These are phyloP conservation scores for Monascus purpureus DNA, from an alignment of 495 filamentous ascomycete genomes.

Conservation along the genomic window DNA sequence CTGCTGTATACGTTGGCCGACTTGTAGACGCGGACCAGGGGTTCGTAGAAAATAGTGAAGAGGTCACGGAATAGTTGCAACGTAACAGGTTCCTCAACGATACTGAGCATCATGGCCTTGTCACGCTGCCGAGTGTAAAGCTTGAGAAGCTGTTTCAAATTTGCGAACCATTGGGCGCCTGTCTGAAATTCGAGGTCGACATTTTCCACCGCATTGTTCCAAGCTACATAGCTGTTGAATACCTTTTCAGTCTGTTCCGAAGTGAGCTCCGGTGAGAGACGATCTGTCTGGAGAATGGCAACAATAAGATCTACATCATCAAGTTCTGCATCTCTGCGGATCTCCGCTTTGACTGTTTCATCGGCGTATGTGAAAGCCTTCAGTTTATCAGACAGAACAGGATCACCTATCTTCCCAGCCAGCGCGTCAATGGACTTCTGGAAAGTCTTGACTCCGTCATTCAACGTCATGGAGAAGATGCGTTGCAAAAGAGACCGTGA, in stretches of 20 bases:
- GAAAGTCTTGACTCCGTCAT: constrained; percentile 74
- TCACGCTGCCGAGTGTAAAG: constrained; percentile 82
- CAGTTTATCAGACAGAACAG: constrained; percentile 67
- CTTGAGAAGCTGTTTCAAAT: constrained; percentile 91
- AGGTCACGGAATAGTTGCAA: constrained; percentile 88
- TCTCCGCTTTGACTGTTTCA: constrained; percentile 55
- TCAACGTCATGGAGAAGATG: constrained; percentile 80
- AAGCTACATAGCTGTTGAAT: constrained; percentile 93
- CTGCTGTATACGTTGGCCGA: constrained; percentile 95
- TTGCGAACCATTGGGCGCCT: constrained; percentile 80
- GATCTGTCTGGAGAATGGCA: constrained; percentile 61
- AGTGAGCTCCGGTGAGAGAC: constrained; percentile 52
- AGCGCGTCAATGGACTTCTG: constrained; percentile 76
- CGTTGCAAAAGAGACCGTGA: constrained; percentile 80
- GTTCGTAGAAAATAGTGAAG: constrained; percentile 98
- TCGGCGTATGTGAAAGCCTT: constrained; percentile 61
- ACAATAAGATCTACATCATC: constrained; percentile 77
- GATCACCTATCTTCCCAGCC: constrained; percentile 58
- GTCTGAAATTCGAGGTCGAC: constrained; percentile 77
- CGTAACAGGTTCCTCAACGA: constrained; percentile 91
- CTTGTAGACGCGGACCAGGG: constrained; percentile 91
- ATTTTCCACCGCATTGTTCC: constrained; percentile 87
- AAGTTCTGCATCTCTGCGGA: constrained; percentile 52
- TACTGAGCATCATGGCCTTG: constrained; percentile 91
- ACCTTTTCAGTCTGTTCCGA: constrained; percentile 64